Base-by-base conservation (phyloP, 2,329 filamentous ascomycete species). In the Thielaviopsis ethacetica region DNA sequence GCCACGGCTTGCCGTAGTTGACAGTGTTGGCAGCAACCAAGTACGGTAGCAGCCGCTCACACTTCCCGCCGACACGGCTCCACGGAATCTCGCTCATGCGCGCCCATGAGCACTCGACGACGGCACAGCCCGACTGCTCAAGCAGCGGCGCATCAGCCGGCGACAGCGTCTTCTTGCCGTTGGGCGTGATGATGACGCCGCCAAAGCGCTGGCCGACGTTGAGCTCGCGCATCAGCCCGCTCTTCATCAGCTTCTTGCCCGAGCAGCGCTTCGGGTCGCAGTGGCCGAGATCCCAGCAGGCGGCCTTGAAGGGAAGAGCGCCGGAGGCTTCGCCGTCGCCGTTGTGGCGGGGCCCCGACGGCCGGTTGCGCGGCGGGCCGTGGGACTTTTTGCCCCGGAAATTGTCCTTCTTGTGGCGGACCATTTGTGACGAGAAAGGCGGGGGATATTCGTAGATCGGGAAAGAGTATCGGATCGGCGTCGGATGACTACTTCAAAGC, bases 71-170 rank as follows among this genome's bases (percentile, higher is more conserved):
- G 61, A 98, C 95, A 64, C 86, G 86, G 61, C 76, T 78, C 82
- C 91, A 98, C 57, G 91, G 91, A 5, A 98, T 84, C 71, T 98
- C 93, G 54, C 86, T 79, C 7, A 94, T 88, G 61, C 93, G 79
- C 3, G 94, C 94, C 93, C 93, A 98, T 24, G 88, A 95, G 68
- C 91, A 95, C 73, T 98, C 93, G 19, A 98, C 93, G 2, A 98
- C 93, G 2, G 93, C 93, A 21, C 91, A 91, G 63, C 93, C 93
- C 68, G 88, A 87, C 70, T 90, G 85, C 66, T 94, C 89, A 66
- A 97, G 79, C 17, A 95, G 73, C 55, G 86, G 83, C 60, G 76
- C 76, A 71, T 98, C 93, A 56, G 89, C 88, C 1, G 90, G 87
- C 5, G 87, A 94, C 51, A 97, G 71, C 17, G 90, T 81, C 60